Conservation (phyloP, 1,284 basidiomycete genomes). For the Apiotrichum montevideense region DNA sequence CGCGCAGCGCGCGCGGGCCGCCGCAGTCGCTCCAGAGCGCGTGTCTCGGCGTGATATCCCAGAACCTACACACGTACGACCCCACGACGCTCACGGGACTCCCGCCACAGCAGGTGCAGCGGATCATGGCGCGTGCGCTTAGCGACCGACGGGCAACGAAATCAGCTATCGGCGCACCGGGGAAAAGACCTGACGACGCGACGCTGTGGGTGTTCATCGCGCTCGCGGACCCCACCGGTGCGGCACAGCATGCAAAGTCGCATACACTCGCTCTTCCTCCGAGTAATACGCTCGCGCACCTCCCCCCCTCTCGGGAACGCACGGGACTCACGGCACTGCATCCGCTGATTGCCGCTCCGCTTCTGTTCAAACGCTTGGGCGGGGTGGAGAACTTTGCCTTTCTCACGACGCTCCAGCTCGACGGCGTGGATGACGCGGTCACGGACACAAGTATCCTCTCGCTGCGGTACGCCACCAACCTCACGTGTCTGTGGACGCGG, state of each 20-base stretch:
- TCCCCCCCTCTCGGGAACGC: slow-evolving; percentile 10
- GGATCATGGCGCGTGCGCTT: slow-evolving; percentile 23
- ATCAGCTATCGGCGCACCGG: not conserved
- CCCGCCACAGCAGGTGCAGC: slow-evolving; percentile 12
- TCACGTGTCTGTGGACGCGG: slow-evolving; percentile 33
- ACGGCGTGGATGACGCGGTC: slow-evolving; percentile 19
- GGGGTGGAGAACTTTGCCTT: slow-evolving; percentile 9
- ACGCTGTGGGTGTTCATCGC: slow-evolving; percentile 34
- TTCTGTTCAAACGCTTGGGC: slow-evolving; percentile 15
- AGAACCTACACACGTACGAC: slow-evolving; percentile 24
- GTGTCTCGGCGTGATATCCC: slow-evolving; percentile 29
- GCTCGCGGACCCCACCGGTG: slow-evolving; percentile 21
- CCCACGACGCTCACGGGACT: slow-evolving; percentile 18
- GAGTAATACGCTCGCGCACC: slow-evolving; percentile 13
- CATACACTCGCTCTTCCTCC: slow-evolving; percentile 25
- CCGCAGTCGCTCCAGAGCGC: slow-evolving; percentile 20
- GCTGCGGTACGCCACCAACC: slow-evolving; percentile 29
- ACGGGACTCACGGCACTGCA: slow-evolving; percentile 17
- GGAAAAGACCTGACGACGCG: slow-evolving; percentile 27
- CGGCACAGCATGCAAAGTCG: not conserved
- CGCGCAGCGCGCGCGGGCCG: slow-evolving; percentile 4
- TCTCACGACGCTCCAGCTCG: slow-evolving; percentile 34
- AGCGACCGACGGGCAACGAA: not conserved
- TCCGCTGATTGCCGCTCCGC: slow-evolving; percentile 28
- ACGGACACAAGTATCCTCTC: slow-evolving; percentile 25